These are phyloP conservation scores for Alloteropsis semialata DNA, from an alignment of 176 grass and related monocot species.

Conservation along the genomic window DNA sequence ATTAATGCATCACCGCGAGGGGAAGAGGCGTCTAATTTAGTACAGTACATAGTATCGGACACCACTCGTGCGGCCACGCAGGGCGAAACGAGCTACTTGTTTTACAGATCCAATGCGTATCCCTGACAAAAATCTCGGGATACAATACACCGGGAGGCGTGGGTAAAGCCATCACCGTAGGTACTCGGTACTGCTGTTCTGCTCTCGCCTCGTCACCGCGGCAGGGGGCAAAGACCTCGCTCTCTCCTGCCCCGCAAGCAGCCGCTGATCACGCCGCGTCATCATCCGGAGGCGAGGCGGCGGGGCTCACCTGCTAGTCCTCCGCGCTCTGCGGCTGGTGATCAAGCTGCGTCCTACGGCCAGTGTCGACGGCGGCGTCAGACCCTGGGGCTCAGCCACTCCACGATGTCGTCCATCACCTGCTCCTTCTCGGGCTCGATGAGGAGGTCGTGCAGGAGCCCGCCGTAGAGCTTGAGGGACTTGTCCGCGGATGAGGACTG, in stretches of 20 bases:
- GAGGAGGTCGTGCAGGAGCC: slow-evolving; percentile 73
- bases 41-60: slow-evolving; percentile 33
- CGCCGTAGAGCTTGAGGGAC: slow-evolving; percentile 57
- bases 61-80: background rate
- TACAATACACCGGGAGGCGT: slow-evolving; percentile 29
- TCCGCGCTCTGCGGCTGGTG: slow-evolving; percentile 16
- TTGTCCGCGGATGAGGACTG: slow-evolving; percentile 59
- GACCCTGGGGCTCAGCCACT: slow-evolving; percentile 54
- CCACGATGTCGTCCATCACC: slow-evolving; percentile 66
- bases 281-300: background rate
- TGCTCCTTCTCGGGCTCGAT: slow-evolving; percentile 75
- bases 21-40: slow-evolving; percentile 7
- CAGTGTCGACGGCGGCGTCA: background rate
- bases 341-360: background rate
- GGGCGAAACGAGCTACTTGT: background rate
- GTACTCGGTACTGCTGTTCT: background rate
- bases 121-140: slow-evolving; percentile 41
- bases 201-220: background rate
- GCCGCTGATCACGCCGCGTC: slow-evolving; percentile 15
- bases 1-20: background rate
- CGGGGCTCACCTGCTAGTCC: background rate
- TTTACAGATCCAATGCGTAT: slow-evolving; percentile 16
- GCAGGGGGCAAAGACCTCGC: slow-evolving; percentile 7
- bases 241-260: background rate
- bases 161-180: slow-evolving; percentile 1